Percentiles rank a stretch among this genome's conserved stretches.
Conservation (phyloP, 2,329 filamentous ascomycete species). For the Parascedosporium putredinis region DNA sequence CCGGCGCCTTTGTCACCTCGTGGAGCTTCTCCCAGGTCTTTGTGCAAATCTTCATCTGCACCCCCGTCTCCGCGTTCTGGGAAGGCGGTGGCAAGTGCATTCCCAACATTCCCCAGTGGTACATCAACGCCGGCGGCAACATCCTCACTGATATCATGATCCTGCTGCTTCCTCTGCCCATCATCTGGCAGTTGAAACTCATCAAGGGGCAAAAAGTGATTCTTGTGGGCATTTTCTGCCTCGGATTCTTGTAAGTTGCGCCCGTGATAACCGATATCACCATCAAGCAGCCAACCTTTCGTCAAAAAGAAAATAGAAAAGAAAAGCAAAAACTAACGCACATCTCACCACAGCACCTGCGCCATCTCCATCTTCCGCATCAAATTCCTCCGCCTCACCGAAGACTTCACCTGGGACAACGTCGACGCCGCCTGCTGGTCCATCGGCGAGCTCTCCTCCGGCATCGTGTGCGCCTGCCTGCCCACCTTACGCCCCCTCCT, state of each 20-base stretch:
- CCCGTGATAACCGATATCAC: too few species aligned
- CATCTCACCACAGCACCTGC: conserved; percentile 12
- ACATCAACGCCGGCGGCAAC: conserved; percentile 14
- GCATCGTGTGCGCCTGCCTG: conserved; percentile 15
- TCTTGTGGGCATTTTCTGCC: conserved; percentile 12
- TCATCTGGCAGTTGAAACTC: conserved; percentile 13
- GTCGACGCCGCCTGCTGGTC: conserved; percentile 16
- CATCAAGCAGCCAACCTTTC: too few species aligned
- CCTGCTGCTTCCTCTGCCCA: conserved; percentile 12
- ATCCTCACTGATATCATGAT: conserved; percentile 12
- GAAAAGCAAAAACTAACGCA: background rate
- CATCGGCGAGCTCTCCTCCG: conserved; percentile 15
- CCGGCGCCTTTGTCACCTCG: conserved; percentile 9
- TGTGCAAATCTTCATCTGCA: conserved; percentile 11
- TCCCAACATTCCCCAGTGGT: conserved; percentile 13
- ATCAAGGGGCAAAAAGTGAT: conserved; percentile 12
- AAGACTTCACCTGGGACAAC: conserved; percentile 15
- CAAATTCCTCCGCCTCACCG: conserved; percentile 11
- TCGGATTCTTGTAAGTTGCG: conserved; percentile 16
- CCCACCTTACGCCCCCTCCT: conserved; percentile 16
- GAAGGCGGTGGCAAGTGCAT: conserved; percentile 10
- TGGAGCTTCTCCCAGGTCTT: conserved; percentile 11
- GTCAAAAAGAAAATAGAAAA: background rate
- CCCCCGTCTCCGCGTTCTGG: conserved; percentile 12
- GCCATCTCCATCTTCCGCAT: conserved; percentile 16